Conservation (phyloP, 371 early-diverging fungal species). For the Circinella minor region DNA sequence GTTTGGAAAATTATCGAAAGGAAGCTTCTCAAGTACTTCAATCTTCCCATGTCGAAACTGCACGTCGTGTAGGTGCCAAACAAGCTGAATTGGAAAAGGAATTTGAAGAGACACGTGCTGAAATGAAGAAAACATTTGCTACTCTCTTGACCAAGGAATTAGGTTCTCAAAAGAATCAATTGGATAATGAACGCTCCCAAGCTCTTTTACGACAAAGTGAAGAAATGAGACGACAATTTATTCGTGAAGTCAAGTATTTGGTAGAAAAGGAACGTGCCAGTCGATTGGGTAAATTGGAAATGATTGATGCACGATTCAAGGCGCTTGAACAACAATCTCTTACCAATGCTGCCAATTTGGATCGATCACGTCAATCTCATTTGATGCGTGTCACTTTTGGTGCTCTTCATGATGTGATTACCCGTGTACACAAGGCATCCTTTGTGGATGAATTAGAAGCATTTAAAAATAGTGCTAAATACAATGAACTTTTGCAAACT, state of each 20-base stretch:
- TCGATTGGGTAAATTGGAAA: constrained; percentile 82
- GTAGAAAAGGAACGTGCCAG: constrained; percentile 90
- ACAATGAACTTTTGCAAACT: constrained; percentile 56
- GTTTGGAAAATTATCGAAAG: constrained; percentile 21
- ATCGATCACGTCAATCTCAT: constrained; percentile 53
- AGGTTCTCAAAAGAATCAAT: constrained; percentile 36
- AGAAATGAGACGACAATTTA: constrained; percentile 59
- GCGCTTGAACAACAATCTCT: constrained; percentile 67
- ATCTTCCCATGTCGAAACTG: constrained; percentile 25
- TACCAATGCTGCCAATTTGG: constrained; percentile 59
- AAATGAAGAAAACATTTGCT: constrained; percentile 26
- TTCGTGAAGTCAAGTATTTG: constrained; percentile 70
- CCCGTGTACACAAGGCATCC: constrained; percentile 43
- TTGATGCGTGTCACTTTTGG: constrained; percentile 51
- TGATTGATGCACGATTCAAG: constrained; percentile 74
- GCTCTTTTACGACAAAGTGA: constrained; percentile 49
- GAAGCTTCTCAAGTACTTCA: constrained; percentile 25
- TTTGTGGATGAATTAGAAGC: constrained; percentile 73
- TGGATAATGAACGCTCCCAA: constrained; percentile 45
- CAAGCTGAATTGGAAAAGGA: constrained; percentile 43
- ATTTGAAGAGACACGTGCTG: constrained; percentile 29
- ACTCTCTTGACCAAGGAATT: constrained; percentile 41
- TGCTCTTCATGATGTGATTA: constrained; percentile 52
- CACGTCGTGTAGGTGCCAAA: constrained; percentile 24
- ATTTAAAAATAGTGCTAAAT: constrained; percentile 56